phyloP scores from a whole-genome alignment of 1,139 yeast genomes.

The Saccharomyces hybrid region DNA sequence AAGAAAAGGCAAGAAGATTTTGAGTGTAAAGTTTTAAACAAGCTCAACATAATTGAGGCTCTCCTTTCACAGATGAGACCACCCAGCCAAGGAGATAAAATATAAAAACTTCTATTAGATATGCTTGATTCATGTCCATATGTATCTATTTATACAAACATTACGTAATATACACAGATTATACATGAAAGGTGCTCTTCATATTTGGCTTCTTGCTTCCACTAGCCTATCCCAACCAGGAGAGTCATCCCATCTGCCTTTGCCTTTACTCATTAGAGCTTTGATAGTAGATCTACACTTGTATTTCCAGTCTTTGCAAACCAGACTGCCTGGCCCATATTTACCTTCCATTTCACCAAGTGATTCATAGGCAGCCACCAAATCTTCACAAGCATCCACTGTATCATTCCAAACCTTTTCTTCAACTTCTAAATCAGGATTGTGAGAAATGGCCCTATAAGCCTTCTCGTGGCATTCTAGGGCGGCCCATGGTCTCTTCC shows the following conservation, averaged over 20 bases:
- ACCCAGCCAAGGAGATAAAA: background rate
- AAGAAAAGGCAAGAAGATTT: background rate
- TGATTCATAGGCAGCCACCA: conserved; percentile 81
- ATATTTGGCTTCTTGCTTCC: conserved; percentile 39
- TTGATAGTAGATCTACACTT: conserved; percentile 69
- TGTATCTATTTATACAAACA: background rate
- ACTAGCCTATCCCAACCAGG: conserved; percentile 66
- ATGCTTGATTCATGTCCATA: background rate
- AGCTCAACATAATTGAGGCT: background rate
- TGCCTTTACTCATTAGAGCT: conserved; percentile 73
- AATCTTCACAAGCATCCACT: conserved; percentile 69
- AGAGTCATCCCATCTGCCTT: conserved; percentile 68
- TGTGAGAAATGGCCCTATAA: conserved; percentile 59
- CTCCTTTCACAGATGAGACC: background rate
- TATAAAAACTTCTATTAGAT: background rate
- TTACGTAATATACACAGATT: background rate
- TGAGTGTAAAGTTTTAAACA: background rate
- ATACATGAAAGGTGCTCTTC: conserved; percentile 1
- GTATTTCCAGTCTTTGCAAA: conserved; percentile 88
- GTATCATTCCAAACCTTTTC: conserved; percentile 70
- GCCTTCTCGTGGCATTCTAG: conserved; percentile 84
- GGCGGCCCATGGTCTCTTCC: conserved; percentile 79
- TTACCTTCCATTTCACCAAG: conserved; percentile 84
- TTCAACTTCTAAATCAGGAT: conserved; percentile 56
- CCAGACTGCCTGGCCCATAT: conserved; percentile 72